Evolutionary conservation across 352 stramenopile genomes (phyloP).

Genomic region (Globisporangium yorkense): DNA sequence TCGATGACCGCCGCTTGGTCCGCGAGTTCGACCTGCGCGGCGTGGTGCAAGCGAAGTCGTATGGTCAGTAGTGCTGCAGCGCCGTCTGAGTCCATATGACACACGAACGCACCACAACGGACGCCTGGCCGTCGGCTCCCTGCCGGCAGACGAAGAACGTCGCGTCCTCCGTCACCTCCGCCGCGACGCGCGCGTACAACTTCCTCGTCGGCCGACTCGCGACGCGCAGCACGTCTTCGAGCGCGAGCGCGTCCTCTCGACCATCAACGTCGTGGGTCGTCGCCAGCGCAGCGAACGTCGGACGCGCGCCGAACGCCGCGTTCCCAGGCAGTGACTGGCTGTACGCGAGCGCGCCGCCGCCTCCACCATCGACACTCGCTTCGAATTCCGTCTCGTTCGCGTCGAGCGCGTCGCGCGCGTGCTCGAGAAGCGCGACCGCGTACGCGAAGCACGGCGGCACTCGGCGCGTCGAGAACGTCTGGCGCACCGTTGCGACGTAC

Average conservation of each 20-base stretch:
- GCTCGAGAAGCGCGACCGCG: conserved; percentile 29
- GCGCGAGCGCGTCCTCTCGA: conserved; percentile 7
- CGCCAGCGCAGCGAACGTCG: conserved; percentile 39
- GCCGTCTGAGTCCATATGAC: background rate
- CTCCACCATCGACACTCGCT: background rate
- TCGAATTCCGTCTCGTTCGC: conserved; percentile 20
- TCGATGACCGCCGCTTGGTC: conserved; percentile 10
- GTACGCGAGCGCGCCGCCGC: conserved; percentile 1
- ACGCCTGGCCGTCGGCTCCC: background rate
- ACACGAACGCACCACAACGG: background rate
- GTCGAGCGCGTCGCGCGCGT: conserved; percentile 21
- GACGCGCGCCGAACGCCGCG: conserved; percentile 30
- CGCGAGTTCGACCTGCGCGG: conserved; percentile 5
- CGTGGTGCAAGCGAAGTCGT: background rate
- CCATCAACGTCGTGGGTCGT: conserved; percentile 3
- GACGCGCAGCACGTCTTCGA: conserved; percentile 38
- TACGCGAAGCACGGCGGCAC: conserved; percentile 31
- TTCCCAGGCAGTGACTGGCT: conserved; percentile 35
- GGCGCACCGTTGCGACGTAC: conserved; percentile 36
- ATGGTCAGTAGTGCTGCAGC: background rate
- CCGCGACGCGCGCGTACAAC: conserved; percentile 33
- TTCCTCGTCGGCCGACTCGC: conserved; percentile 29
- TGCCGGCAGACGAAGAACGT: conserved; percentile 25
- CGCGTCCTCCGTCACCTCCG: conserved; percentile 25
- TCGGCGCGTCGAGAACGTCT: conserved; percentile 30